These are phyloP conservation scores for Mortierella claussenii DNA, from an alignment of 192 early-diverging fungal genomes.

Conservation along the genomic window DNA sequence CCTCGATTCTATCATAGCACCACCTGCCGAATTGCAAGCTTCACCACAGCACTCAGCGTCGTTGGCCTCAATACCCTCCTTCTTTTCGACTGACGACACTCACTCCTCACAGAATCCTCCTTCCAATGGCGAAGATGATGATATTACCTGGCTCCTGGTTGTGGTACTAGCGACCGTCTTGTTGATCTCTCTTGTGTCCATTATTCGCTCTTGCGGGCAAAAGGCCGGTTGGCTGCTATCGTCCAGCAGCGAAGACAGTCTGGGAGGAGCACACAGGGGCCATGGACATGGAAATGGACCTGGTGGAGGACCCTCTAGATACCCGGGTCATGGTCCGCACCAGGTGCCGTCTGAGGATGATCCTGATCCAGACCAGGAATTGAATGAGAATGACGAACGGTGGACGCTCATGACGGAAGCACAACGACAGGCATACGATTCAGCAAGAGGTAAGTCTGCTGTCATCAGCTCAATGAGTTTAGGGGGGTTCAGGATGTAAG, in stretches of 20 bases:
- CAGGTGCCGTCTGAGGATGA: slow-evolving; percentile 37
- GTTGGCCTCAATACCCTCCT: slow-evolving; percentile 9
- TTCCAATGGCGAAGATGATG: slow-evolving; percentile 16
- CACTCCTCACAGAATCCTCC: background rate
- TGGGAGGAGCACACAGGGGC: background rate
- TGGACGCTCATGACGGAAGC: slow-evolving; percentile 36
- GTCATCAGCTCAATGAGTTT: no score
- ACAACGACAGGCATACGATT: slow-evolving; percentile 38
- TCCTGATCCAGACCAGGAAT: slow-evolving; percentile 20
- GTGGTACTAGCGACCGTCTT: slow-evolving; percentile 16
- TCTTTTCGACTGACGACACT: slow-evolving; percentile 1
- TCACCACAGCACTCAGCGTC: background rate
- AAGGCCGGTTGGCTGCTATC: slow-evolving; percentile 10
- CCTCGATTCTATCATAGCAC: slow-evolving; percentile 12
- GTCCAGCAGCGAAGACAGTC: slow-evolving; percentile 5
- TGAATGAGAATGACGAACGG: slow-evolving; percentile 43
- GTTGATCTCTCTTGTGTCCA: slow-evolving; percentile 9
- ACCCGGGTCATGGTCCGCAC: slow-evolving; percentile 30
- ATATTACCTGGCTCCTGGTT: slow-evolving; percentile 29
- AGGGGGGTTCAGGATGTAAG: no score
- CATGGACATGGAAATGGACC: slow-evolving; percentile 14
- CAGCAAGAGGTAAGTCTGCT: slow-evolving; percentile 38
- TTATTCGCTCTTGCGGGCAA: slow-evolving; percentile 22
- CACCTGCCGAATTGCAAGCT: background rate
- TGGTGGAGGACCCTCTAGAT: slow-evolving; percentile 3